Evolutionary conservation across 2,329 filamentous ascomycete species (phyloP).

Genomic region (Immersiporthe knoxdaviesiana): DNA sequence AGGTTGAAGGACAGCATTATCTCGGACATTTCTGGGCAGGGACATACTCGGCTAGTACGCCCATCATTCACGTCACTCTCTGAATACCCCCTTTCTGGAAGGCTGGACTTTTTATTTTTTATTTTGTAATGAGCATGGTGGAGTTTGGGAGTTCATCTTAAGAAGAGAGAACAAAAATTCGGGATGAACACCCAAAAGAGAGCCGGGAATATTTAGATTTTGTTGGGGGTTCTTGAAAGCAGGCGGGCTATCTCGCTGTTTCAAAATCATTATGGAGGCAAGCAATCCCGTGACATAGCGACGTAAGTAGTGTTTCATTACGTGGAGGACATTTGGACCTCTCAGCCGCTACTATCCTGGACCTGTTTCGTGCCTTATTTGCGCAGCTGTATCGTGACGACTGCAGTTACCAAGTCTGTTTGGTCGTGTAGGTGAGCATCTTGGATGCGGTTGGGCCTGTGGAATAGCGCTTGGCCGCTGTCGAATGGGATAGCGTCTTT

Average conservation of each 20-base stretch:
- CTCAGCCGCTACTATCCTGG: not conserved
- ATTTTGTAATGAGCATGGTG: slow-evolving; percentile 12
- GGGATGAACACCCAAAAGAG: not conserved
- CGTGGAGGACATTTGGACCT: not conserved
- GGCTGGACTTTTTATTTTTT: not conserved
- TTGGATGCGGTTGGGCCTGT: too few relatives aligned
- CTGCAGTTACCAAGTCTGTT: not conserved
- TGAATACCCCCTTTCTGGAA: slow-evolving; percentile 7
- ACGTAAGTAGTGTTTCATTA: not conserved
- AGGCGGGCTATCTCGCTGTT: not conserved
- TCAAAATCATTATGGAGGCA: not conserved
- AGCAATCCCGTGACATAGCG: not conserved
- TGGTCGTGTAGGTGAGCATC: not conserved
- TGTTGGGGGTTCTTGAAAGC: not conserved
- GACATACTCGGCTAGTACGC: slow-evolving; percentile 15
- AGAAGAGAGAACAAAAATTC: not conserved
- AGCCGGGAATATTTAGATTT: not conserved
- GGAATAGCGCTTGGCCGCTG: too few relatives aligned
- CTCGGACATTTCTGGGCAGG: not conserved
- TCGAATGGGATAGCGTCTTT: not conserved
- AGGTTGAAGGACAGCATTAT: not conserved
- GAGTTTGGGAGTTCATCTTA: slow-evolving; percentile 13
- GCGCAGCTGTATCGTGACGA: not conserved
- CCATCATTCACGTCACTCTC: slow-evolving; percentile 13
- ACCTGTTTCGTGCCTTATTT: not conserved